A percentile compares a stretch with the other conserved stretches of the same genome.
Evolutionary conservation across 805 yeast species (phyloP).

Genomic region (Myxozyma sirexii): DNA sequence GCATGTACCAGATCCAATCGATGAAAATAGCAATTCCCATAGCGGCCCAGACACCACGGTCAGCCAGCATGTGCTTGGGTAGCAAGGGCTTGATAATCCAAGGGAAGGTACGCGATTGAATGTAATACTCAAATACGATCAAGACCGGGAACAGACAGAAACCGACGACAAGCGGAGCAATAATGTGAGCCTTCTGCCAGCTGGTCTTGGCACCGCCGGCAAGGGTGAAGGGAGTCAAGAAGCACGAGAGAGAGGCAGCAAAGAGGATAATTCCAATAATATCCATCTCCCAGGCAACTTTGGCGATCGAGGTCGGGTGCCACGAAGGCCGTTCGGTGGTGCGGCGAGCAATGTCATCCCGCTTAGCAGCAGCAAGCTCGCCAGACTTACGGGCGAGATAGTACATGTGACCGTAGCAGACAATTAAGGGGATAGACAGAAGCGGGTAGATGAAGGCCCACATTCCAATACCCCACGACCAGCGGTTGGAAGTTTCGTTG

Average conservation of each 20-base stretch:
- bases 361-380: slow-evolving; percentile 48
- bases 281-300: slow-evolving; percentile 64
- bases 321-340: slow-evolving; percentile 36
- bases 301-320: slow-evolving; percentile 8
- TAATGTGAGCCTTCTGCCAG: slow-evolving; percentile 64
- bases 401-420: slow-evolving; percentile 59
- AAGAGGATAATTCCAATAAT: slow-evolving; percentile 61
- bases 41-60: slow-evolving; percentile 78
- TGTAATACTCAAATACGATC: slow-evolving; percentile 58
- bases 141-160: slow-evolving; percentile 61
- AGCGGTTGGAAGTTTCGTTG: slow-evolving; percentile 39
- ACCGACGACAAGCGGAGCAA: slow-evolving; percentile 73
- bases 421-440: slow-evolving; percentile 60
- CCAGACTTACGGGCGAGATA: slow-evolving; percentile 54
- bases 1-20: slow-evolving; percentile 68
- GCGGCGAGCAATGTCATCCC: slow-evolving; percentile 37
- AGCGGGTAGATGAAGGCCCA: slow-evolving; percentile 79
- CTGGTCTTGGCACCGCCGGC: slow-evolving; percentile 63
- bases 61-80: slow-evolving; percentile 61
- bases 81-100: slow-evolving; percentile 52
- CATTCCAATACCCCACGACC: slow-evolving; percentile 80
- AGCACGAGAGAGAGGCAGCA: slow-evolving; percentile 60
- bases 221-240: slow-evolving; percentile 71
- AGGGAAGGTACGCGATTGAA: slow-evolving; percentile 47
- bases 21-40: slow-evolving; percentile 58